Percentiles rank a stretch among this genome's conserved stretches.
These are phyloP conservation scores for Candida wancherniae DNA, from an alignment of 805 yeast genomes.

Conservation along the genomic window DNA sequence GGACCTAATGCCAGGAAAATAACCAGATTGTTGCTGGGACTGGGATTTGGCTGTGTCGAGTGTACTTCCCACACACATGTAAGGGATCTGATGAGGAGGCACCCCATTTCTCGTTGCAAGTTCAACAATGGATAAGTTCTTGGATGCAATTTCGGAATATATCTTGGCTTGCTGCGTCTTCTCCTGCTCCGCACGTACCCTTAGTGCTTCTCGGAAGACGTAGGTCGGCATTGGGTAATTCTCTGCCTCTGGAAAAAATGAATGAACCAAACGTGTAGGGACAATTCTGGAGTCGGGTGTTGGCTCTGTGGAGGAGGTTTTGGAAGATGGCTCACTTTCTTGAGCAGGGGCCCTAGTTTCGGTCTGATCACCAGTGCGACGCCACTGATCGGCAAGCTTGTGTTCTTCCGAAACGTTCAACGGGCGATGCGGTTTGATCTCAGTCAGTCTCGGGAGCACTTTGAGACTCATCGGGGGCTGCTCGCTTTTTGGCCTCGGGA, in stretches of 20 bases:
- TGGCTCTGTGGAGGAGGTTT: too few species aligned
- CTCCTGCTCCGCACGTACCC: constrained; percentile 68
- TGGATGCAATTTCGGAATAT: constrained; percentile 56
- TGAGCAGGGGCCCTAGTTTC: too few species aligned
- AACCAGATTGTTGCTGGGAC: too few species aligned
- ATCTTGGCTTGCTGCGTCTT: constrained; percentile 76
- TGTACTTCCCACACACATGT: constrained; percentile 43
- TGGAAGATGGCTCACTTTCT: too few species aligned
- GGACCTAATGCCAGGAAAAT: too few species aligned
- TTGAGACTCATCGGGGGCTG: neutral
- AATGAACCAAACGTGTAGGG: too few species aligned
- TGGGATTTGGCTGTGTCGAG: constrained; percentile 8
- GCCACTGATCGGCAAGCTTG: too few species aligned
- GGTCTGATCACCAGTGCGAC: too few species aligned
- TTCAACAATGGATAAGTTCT: constrained; percentile 57
- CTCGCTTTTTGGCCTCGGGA: constrained; percentile 1
- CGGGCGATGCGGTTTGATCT: too few species aligned
- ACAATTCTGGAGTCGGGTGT: too few species aligned
- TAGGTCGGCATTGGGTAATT: constrained; percentile 56
- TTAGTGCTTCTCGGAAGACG: constrained; percentile 54
- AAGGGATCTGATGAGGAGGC: constrained; percentile 61
- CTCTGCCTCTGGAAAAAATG: too few species aligned
- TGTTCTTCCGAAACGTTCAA: too few species aligned
- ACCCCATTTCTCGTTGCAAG: constrained; percentile 57
- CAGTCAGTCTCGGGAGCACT: neutral